phyloP scores from a whole-genome alignment of 1,139 yeast species.

The Sugiyamaella novakii region DNA sequence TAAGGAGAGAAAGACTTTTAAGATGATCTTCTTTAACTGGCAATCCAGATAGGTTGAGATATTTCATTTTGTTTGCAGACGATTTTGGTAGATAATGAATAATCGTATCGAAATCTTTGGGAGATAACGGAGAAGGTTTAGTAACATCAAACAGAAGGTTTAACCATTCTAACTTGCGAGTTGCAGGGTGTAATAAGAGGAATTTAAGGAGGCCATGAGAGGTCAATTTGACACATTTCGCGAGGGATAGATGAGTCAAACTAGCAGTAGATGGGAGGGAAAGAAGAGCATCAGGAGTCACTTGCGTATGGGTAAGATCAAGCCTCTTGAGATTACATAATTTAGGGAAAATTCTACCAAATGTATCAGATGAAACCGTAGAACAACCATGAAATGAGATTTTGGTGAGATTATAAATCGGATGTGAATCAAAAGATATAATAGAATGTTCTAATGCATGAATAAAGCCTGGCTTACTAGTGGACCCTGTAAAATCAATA shows the following conservation, averaged over 20 bases:
- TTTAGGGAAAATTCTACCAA: constrained; percentile 59
- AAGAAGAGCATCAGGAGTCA: constrained; percentile 58
- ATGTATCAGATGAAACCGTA: constrained; percentile 61
- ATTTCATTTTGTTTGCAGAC: constrained; percentile 41
- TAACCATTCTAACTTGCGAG: constrained; percentile 65
- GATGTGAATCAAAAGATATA: constrained; percentile 23
- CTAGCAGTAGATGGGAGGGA: constrained; percentile 55
- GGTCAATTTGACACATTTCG: constrained; percentile 75
- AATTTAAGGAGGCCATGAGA: constrained; percentile 74
- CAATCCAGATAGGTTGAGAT: constrained; percentile 74
- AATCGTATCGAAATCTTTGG: constrained; percentile 45
- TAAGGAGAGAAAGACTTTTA: constrained; percentile 56
- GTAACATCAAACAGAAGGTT: constrained; percentile 73
- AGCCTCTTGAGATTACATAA: constrained; percentile 64
- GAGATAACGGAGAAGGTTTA: constrained; percentile 60
- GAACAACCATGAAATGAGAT: constrained; percentile 89
- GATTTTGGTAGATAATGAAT: constrained; percentile 49
- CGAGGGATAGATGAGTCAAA: constrained; percentile 75
- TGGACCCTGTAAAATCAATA: constrained; percentile 88
- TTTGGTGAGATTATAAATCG: constrained; percentile 48
- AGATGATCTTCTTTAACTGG: constrained; percentile 62
- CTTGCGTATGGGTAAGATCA: constrained; percentile 81
- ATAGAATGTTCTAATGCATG: constrained; percentile 28
- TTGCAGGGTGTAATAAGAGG: constrained; percentile 72
- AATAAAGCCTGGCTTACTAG: constrained; percentile 66